Conservation (phyloP, 306 rosid species). For the Lathyrus aphaca region DNA sequence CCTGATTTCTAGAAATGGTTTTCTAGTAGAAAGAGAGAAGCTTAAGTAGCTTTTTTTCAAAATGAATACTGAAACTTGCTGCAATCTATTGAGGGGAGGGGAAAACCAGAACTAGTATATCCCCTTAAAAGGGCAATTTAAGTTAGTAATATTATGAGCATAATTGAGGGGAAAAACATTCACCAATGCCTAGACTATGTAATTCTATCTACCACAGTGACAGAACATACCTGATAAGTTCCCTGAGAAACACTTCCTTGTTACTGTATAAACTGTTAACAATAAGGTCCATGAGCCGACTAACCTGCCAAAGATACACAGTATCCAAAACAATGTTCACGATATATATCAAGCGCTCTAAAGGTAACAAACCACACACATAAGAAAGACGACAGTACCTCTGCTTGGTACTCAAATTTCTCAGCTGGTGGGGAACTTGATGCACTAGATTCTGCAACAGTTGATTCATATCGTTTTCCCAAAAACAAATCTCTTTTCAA, state of each 20-base stretch:
- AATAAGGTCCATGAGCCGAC: slow-evolving; percentile 98
- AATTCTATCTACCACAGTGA: neutral
- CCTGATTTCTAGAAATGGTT: slow-evolving; percentile 1
- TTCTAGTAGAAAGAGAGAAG: neutral
- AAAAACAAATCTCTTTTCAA: slow-evolving; percentile 44
- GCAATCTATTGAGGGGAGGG: neutral
- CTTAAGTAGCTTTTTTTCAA: neutral
- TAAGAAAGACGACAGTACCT: slow-evolving; percentile 49
- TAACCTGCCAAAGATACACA: slow-evolving; percentile 62
- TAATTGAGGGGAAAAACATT: neutral
- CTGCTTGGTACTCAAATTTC: slow-evolving; percentile 91
- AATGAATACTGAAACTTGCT: slow-evolving; percentile 7
- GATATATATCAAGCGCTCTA: neutral
- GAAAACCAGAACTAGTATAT: neutral
- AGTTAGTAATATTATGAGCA: neutral
- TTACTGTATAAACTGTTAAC: slow-evolving; percentile 96
- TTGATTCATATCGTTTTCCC: slow-evolving; percentile 72
- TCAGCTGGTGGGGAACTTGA: slow-evolving; percentile 61
- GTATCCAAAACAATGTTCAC: slow-evolving; percentile 15
- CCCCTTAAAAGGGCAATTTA: neutral
- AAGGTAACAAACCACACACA: neutral
- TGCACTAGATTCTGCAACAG: slow-evolving; percentile 75
- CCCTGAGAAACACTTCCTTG: slow-evolving; percentile 96
- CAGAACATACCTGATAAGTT: slow-evolving; percentile 77
- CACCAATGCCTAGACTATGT: neutral